Conservation (phyloP, 2,329 filamentous ascomycete species). For the Coleophoma crateriformis region DNA sequence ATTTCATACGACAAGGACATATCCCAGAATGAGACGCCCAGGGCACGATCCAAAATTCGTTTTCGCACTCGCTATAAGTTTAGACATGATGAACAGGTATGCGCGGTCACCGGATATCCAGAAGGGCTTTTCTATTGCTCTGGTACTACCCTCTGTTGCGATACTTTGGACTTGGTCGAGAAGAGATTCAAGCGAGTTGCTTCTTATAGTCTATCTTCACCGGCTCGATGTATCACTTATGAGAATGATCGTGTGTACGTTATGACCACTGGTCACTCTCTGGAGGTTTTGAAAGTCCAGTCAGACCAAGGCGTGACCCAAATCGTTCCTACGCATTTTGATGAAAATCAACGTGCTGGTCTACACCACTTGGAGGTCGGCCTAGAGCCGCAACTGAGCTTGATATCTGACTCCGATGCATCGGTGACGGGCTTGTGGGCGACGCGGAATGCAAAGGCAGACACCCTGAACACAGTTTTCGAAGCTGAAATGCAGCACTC, state of each 20-base stretch:
- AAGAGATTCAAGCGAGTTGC: constrained; percentile 45
- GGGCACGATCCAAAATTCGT: constrained; percentile 29
- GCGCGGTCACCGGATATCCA: constrained; percentile 48
- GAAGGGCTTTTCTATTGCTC: constrained; percentile 52
- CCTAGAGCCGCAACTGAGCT: constrained; percentile 13
- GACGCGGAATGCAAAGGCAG: constrained; percentile 18
- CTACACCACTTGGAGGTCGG: constrained; percentile 17
- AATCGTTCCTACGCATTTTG: constrained; percentile 22
- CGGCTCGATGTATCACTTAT: constrained; percentile 43
- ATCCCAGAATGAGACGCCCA: constrained; percentile 7
- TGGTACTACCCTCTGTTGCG: constrained; percentile 48
- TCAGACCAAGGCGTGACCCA: constrained; percentile 14
- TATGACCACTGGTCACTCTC: constrained; percentile 47
- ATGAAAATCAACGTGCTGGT: constrained; percentile 24
- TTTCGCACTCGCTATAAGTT: constrained; percentile 51
- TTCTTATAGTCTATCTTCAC: constrained; percentile 44
- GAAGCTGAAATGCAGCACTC: constrained; percentile 50
- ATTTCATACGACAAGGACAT: constrained; percentile 39
- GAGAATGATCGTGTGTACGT: constrained; percentile 42
- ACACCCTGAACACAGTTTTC: constrained; percentile 37
- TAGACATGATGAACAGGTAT: constrained; percentile 42
- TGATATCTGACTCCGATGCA: constrained; percentile 25
- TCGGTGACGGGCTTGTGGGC: constrained; percentile 24
- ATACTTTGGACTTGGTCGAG: constrained; percentile 43
- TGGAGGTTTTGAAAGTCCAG: constrained; percentile 44